These are phyloP conservation scores for Calonectria hongkongensis DNA, from an alignment of 2,329 filamentous ascomycete genomes.

Conservation along the genomic window DNA sequence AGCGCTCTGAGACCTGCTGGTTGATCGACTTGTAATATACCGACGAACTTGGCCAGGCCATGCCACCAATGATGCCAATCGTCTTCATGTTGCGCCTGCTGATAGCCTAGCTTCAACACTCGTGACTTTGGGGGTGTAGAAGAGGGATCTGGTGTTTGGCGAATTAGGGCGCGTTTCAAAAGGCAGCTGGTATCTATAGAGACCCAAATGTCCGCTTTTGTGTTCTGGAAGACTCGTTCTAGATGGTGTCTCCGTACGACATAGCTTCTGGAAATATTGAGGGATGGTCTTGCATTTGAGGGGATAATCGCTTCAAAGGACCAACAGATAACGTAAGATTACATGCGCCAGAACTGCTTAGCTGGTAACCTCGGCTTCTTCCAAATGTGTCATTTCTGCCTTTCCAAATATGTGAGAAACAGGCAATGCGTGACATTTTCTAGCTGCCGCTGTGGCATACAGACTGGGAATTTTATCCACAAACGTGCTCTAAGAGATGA, in stretches of 20 bases:
- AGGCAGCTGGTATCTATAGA: no score
- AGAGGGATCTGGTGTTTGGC: no score
- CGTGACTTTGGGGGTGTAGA: no score
- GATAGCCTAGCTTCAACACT: neutral
- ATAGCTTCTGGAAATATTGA: neutral
- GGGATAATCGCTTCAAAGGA: neutral
- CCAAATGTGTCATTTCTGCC: neutral
- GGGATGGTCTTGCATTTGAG: neutral
- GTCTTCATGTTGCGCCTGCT: neutral
- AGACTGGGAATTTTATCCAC: no score
- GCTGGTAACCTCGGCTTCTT: neutral
- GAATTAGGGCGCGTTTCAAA: no score
- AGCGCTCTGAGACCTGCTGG: slow-evolving; percentile 1
- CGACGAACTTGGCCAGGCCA: slow-evolving; percentile 16
- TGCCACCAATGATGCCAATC: slow-evolving; percentile 9
- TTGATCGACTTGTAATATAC: slow-evolving; percentile 17
- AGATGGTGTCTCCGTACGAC: no score
- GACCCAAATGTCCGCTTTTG: neutral
- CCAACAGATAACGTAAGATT: slow-evolving; percentile 8
- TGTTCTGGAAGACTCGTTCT: no score
- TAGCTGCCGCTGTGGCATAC: neutral
- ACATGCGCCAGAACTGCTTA: neutral
- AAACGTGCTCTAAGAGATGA: no score
- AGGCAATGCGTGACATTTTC: no score
- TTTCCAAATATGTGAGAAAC: neutral